Base-by-base conservation (phyloP, 495 filamentous ascomycete genomes). In the Immersiella caudata region DNA sequence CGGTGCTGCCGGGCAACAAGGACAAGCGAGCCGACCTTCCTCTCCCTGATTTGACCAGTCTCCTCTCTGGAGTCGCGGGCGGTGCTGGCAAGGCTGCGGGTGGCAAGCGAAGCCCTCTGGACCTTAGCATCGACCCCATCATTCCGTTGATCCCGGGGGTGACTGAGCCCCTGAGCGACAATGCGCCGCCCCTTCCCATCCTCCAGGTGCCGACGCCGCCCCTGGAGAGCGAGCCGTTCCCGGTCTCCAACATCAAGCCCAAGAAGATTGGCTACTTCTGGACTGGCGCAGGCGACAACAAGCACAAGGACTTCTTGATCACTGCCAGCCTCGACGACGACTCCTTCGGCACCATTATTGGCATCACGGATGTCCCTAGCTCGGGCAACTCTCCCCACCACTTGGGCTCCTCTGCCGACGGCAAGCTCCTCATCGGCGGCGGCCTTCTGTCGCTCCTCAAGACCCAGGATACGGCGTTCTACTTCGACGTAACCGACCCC, bases 241-340 rank as follows among this genome's bases (percentile, higher is more conserved):
- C 75, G 51, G 74, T 79, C 6, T 85, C 84, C 71, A 74, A 84
- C 49, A 83, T 88, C 68, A 82, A 82, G 76, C 86, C 87, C 49
- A 88, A 88, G 84, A 89, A 88, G 77, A 87, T 89, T 67, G 87
- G 86, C 3, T 88, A 87, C 74, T 88, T 88, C 75, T 89, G 84
- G 84, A 86, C 85, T 62, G 87, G 81, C 35, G 78, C 86, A 14
- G 86, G 82, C 21, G 86, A 89, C 72, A 88, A 88, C 70, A 63
- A 80, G 58, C 86, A 89, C 75, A 83, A 82, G 67, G 86, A 89
- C 67, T 89, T 89, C 74, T 74, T 89, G 27, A 86, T 84, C 5
- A 85, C 85, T 6, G 84, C 86, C 72, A 85, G 81, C 75, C 79
- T 88, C 49, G 87, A 88, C 67, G 86, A 88, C 79, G 84, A 86